These are phyloP conservation scores for Cladorrhinum samala DNA, from an alignment of 495 filamentous ascomycete genomes.

Conservation along the genomic window DNA sequence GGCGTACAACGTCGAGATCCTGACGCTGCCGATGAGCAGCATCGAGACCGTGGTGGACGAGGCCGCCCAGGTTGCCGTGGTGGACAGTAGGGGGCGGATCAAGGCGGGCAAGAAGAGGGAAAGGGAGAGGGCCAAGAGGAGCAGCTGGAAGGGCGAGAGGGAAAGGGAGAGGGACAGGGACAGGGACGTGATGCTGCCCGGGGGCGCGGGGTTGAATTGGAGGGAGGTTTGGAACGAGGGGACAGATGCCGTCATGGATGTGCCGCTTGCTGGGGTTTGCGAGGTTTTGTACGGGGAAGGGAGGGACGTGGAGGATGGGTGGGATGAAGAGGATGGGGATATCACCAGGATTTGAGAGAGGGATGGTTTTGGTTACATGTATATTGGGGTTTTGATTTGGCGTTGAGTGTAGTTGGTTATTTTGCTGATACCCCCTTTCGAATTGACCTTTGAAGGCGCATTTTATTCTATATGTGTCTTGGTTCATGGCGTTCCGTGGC, in stretches of 20 bases:
- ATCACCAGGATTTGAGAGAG: conserved; percentile 9
- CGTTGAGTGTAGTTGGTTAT: not conserved
- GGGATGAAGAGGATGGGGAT: conserved; percentile 14
- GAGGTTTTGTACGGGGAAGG: conserved; percentile 72
- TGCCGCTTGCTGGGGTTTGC: conserved; percentile 94
- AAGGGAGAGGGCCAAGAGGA: conserved; percentile 56
- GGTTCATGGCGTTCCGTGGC: too few relatives aligned
- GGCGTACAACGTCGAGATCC: conserved; percentile 78
- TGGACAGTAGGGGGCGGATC: conserved; percentile 51
- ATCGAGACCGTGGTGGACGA: conserved; percentile 92
- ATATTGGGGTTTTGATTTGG: not conserved
- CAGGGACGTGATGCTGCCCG: conserved; percentile 4
- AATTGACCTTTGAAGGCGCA: too few relatives aligned
- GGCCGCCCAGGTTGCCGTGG: conserved; percentile 74
- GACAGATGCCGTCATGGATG: conserved; percentile 96
- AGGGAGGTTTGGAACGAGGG: conserved; percentile 77
- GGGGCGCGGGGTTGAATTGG: conserved; percentile 56
- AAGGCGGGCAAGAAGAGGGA: conserved; percentile 42
- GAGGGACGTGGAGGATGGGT: conserved; percentile 26
- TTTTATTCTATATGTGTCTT: too few relatives aligned
- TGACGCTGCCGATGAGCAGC: conserved; percentile 73
- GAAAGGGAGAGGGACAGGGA: conserved; percentile 12
- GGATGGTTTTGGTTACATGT: not conserved
- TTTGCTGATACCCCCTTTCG: not conserved
- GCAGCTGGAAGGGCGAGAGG: conserved; percentile 49